Evolutionary conservation across 805 yeast genomes (phyloP).

Genomic region (Saturnispora quitensis): DNA sequence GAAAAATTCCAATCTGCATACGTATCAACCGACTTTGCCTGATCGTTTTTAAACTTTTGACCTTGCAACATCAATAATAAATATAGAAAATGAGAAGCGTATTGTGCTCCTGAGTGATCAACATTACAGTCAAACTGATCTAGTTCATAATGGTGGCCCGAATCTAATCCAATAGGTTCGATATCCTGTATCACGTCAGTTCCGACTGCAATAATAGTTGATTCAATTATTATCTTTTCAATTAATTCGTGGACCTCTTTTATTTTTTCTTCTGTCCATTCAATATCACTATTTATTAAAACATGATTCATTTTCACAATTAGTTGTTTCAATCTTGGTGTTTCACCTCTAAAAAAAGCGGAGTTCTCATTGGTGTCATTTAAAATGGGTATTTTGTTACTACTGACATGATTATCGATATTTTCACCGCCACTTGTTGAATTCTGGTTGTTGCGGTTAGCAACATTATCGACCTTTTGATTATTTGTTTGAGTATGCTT

Average conservation of each 20-base stretch:
- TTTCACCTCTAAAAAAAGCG: not conserved
- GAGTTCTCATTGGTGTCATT: not conserved
- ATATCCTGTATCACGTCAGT: not conserved
- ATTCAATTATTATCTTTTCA: not conserved
- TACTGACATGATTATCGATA: not conserved
- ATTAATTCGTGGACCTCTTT: not conserved
- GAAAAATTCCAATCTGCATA: constrained; percentile 1
- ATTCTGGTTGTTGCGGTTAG: not conserved
- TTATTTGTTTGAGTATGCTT: not conserved
- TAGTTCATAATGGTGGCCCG: constrained; percentile 1
- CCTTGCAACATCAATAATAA: not conserved
- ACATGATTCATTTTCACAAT: not conserved
- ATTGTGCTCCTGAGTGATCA: not conserved
- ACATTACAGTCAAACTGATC: constrained; percentile 3
- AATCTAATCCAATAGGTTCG: not conserved
- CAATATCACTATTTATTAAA: not conserved
- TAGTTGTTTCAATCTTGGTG: not conserved
- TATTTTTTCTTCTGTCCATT: not conserved
- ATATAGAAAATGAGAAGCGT: not conserved
- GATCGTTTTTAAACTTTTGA: not conserved
- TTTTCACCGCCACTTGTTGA: not conserved
- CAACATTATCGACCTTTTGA: not conserved
- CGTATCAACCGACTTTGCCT: constrained; percentile 1
- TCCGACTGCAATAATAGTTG: not conserved
- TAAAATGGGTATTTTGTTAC: not conserved